These are phyloP conservation scores for Avena atlantica DNA, from an alignment of 176 grass and related monocot species.

Conservation along the genomic window DNA sequence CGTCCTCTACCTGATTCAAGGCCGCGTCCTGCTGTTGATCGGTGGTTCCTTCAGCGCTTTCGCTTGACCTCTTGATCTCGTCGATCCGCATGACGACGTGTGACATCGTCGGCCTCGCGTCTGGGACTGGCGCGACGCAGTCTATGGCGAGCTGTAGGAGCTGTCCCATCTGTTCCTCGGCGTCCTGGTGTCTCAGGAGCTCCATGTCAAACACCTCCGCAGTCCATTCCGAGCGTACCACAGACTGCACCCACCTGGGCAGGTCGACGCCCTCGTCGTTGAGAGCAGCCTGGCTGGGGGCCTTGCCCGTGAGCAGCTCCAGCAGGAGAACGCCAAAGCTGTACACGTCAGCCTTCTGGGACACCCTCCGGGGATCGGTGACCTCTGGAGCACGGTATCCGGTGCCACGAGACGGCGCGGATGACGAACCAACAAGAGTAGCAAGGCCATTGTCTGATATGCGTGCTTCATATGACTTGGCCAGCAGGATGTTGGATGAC, in stretches of 20 bases:
- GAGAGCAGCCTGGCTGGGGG: slow-evolving; percentile 63
- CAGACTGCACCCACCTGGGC: slow-evolving; percentile 79
- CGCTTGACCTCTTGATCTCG: slow-evolving; percentile 61
- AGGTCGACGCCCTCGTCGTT: slow-evolving; percentile 72
- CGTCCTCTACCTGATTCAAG: slow-evolving; percentile 27
- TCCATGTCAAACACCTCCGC: slow-evolving; percentile 66
- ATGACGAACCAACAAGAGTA: slow-evolving; percentile 57
- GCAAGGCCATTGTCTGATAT: slow-evolving; percentile 74
- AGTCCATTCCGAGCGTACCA: slow-evolving; percentile 63
- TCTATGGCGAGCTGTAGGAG: slow-evolving; percentile 79
- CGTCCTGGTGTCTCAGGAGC: slow-evolving; percentile 52
- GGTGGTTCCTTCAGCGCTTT: not conserved
- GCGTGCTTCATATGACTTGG: slow-evolving; percentile 51
- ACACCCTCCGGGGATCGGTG: slow-evolving; percentile 59
- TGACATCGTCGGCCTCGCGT: slow-evolving; percentile 62
- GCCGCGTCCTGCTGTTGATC: slow-evolving; percentile 28
- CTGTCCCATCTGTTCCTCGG: slow-evolving; percentile 62
- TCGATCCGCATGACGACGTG: slow-evolving; percentile 62
- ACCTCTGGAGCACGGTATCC: slow-evolving; percentile 81
- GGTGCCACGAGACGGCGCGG: slow-evolving; percentile 45
- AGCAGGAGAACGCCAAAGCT: slow-evolving; percentile 87
- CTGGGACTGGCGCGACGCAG: slow-evolving; percentile 62
- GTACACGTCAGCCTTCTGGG: slow-evolving; percentile 85
- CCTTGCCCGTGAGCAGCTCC: slow-evolving; percentile 88
- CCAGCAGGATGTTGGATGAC: slow-evolving; percentile 84